phyloP scores from a whole-genome alignment of 768 basidiomycete species.

The Calocera viscosa region DNA sequence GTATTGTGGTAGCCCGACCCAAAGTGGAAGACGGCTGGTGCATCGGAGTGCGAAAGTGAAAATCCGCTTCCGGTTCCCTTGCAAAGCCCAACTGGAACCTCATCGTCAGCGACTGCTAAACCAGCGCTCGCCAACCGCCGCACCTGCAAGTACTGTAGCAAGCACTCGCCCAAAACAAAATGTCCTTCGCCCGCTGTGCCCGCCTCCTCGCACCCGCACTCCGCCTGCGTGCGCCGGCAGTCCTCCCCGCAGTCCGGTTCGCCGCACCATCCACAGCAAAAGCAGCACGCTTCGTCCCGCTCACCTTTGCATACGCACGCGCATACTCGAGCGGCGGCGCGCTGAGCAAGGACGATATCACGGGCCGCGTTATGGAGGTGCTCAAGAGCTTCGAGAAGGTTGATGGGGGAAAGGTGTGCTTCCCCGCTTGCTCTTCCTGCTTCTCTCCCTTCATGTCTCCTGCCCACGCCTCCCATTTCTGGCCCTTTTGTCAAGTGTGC shows the following conservation, averaged over 20 bases:
- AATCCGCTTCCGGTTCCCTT: not conserved
- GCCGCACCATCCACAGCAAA: not conserved
- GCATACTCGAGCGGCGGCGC: constrained; percentile 54
- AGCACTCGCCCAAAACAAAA: not conserved
- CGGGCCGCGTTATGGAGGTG: constrained; percentile 65
- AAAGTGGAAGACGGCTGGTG: not conserved
- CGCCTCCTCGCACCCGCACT: not conserved
- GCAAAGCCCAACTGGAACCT: not conserved
- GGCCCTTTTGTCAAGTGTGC: not conserved
- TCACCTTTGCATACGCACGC: not conserved
- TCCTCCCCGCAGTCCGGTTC: not conserved
- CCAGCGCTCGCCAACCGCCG: too few relatives aligned
- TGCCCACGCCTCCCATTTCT: too few relatives aligned
- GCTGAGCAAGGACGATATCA: constrained; percentile 55
- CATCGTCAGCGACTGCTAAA: not conserved
- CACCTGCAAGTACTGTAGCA: too few relatives aligned
- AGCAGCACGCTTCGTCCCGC: not conserved
- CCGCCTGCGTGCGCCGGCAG: not conserved
- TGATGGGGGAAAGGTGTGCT: constrained; percentile 53
- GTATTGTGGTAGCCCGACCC: not conserved
- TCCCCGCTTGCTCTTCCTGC: too few relatives aligned
- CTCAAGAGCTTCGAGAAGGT: constrained; percentile 86
- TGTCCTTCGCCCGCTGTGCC: not conserved
- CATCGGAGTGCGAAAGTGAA: not conserved
- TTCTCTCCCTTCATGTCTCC: too few relatives aligned